A percentile compares a stretch with the other conserved stretches of the same genome.
Conservation (phyloP, 345 rosid species). For the Dipteronia dyeriana region DNA sequence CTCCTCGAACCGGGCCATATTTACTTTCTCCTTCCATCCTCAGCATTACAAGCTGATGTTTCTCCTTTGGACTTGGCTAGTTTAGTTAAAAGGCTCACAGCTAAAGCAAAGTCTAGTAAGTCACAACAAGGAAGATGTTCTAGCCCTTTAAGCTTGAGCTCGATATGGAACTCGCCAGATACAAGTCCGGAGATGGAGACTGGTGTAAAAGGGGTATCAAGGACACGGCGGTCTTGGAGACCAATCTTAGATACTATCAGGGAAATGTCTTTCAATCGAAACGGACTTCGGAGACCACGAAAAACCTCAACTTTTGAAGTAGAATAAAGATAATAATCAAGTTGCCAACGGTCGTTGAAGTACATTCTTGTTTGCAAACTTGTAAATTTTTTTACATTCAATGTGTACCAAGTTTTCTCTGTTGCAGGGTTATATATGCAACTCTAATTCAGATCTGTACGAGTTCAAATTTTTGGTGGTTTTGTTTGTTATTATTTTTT, state of each 20-base stretch:
- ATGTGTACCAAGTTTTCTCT: too few species aligned
- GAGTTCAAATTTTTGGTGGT: too few species aligned
- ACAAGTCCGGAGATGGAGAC: neutral
- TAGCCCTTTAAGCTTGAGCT: constrained; percentile 7
- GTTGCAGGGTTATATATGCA: too few species aligned
- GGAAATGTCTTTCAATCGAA: constrained; percentile 45
- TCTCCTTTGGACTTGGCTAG: constrained; percentile 44
- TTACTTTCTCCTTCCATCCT: constrained; percentile 47
- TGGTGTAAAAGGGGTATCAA: neutral
- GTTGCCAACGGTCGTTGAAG: too few species aligned
- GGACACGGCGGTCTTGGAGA: constrained; percentile 35
- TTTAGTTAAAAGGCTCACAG: constrained; percentile 37
- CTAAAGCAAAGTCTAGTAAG: constrained; percentile 33
- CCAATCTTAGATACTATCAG: constrained; percentile 49
- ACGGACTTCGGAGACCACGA: neutral
- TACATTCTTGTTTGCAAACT: too few species aligned
- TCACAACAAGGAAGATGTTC: constrained; percentile 11
- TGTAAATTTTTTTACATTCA: too few species aligned
- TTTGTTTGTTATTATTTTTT: too few species aligned
- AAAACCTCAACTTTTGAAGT: too few species aligned
- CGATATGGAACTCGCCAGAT: too few species aligned
- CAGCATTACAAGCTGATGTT: constrained; percentile 34
- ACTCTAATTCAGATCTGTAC: too few species aligned
- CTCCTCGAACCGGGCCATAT: constrained; percentile 40
- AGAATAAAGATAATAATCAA: too few species aligned